Evolutionary conservation across 108 stramenopile species (phyloP), one percentile per base, ranked within the genome.

Genomic region (Cyclotella distinguenda): DNA sequence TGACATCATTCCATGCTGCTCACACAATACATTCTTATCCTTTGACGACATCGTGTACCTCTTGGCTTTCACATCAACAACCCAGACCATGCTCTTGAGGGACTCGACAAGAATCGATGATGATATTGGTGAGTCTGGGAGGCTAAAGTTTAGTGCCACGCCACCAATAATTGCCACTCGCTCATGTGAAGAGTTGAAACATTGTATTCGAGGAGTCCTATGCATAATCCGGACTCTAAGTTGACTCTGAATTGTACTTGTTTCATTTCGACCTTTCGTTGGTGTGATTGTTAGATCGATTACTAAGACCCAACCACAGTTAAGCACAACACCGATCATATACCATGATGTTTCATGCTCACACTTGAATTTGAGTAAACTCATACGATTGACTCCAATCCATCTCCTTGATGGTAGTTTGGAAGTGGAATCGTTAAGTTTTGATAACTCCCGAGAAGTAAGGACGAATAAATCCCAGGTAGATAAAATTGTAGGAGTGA

Each of bases 141-240:
- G 77, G 44, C 77, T 78, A 45, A 28, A 72, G 38, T 72, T 59
- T 16, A 78, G 60, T 34, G 77, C 77, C 71, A 72, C 68, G 15
- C 71, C 77, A 6, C 77, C 77, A 21, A 78, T 33, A 26, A 39
- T 55, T 22, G 67, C 52, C 4, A 78, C 21, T 9, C 42, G 33
- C 48, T 72, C 71, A 38, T 68, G 60, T 2, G 45, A 53, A 3
- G 71, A 78, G 55, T 78, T 78, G 44, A 72, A 73, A 52, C 77
- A 78, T 7, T 72, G 65, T 22, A 73, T 64, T 15, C 66, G 70
- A 43, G 77, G 66, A n/a, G 77, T 78, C 35, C 25, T 38, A 39
- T 72, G 71, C 39, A 68, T 31, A 30, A 78, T 72, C 1, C 54
- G 64, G 26, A 78, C 31, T 34, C 43, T 42, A 39, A 70, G n/a